Evolutionary conservation across 2,329 filamentous ascomycete genomes (phyloP), one percentile per base, ranked within the genome.

Genomic region (Paracoccidioides brasiliensis): DNA sequence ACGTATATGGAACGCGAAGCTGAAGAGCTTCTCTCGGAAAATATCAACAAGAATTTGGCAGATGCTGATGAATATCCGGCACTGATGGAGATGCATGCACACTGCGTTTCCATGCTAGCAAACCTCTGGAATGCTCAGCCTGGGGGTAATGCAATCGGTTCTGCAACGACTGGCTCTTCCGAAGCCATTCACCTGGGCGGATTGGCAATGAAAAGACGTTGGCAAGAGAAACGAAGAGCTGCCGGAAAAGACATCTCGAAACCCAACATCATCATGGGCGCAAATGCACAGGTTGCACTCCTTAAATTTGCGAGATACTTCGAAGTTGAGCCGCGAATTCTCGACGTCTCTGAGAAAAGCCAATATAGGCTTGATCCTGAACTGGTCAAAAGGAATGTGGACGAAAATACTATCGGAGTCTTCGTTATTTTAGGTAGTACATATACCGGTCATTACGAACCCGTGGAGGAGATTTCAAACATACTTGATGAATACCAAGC

Each of bases 391-490:
- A 66, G 86, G 62, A 84, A 84, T 59, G 77, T 88, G 38, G 84
- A 88, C 58, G 84, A 88, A 69, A 88, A 88, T 61, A 88, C 85
- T 0, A 87, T 88, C 61, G 85, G 85, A n/a, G 73, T 88, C 0
- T 88, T 86, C 63, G 81, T 85, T 0, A 88, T 88, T 54, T 64
- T 88, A 4, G 84, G 85, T 3, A 83, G 78, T 52, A 88, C 85
- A 0, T 88, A 88, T 61, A 88, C 85, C 0, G 84, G 85, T 0
- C 83, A 88, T 64, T 88, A 83, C 59, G 84, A 88, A 67, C 83
- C 84, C 0, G 83, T 88, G 0, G 80, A 86, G 65, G 80, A 83
- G 62, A 78, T 88, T 22, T 80, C 79, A 22, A 76, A 81, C 15
- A 77, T 87, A 10, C 72, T 88, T 2, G 82, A 86, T 59, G 74